Conservation (phyloP, 192 early-diverging fungal genomes). For the Phlyctochytrium planicorne region DNA sequence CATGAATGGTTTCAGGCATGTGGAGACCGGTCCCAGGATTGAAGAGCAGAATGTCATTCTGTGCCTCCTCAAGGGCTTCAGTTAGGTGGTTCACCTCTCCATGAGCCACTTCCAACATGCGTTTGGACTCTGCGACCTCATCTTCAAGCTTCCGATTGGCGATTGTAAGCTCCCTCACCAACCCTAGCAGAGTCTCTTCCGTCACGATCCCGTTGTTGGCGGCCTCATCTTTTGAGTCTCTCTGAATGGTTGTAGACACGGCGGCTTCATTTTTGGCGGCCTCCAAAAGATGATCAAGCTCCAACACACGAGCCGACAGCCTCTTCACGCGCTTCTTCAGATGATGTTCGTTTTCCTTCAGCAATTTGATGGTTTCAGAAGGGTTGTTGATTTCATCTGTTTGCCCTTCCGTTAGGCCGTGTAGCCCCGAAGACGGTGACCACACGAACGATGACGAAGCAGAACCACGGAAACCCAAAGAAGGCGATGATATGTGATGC, state of each 20-base stretch:
- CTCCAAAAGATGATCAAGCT: neutral
- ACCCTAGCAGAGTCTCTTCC: constrained; percentile 6
- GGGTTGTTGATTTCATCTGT: too few relatives aligned
- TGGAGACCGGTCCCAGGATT: too few relatives aligned
- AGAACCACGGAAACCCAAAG: too few relatives aligned
- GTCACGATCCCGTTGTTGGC: neutral
- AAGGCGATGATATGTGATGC: too few relatives aligned
- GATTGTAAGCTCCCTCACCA: constrained; percentile 15
- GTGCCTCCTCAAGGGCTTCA: constrained; percentile 10
- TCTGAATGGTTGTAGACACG: neutral
- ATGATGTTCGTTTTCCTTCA: constrained; percentile 3
- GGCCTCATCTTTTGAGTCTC: neutral
- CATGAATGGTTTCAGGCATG: too few relatives aligned
- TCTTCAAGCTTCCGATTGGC: constrained; percentile 13
- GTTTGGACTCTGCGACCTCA: constrained; percentile 3
- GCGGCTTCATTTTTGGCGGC: neutral
- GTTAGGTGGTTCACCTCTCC: neutral
- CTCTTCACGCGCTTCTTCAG: neutral
- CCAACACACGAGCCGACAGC: neutral
- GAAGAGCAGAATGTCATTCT: neutral
- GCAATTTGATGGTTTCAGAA: neutral
- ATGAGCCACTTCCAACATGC: constrained; percentile 8
- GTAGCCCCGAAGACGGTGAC: too few relatives aligned
- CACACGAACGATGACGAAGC: too few relatives aligned
- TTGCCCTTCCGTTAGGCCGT: too few relatives aligned